Evolutionary conservation across 179 eudicot genomes (phyloP).

Genomic region (Spergularia azorica): DNA sequence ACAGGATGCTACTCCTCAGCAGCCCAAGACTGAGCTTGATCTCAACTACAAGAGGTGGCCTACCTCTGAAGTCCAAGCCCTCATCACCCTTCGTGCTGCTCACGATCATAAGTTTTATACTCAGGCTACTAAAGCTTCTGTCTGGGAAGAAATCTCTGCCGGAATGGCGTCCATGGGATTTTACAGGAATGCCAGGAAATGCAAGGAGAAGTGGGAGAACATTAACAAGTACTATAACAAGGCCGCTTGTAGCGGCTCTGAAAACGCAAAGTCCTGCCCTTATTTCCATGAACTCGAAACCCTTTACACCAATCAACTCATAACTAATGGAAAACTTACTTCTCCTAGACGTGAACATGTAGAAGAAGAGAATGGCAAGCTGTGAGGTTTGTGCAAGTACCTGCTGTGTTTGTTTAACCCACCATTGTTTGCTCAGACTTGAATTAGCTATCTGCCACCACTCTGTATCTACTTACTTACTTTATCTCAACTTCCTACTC

Average conservation of each 20-base stretch:
- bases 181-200: constrained; percentile 41
- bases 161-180: constrained; percentile 50
- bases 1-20: no score
- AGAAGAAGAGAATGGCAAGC: neutral
- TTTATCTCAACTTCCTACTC: neutral
- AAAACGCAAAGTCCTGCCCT: constrained; percentile 39
- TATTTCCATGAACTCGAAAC: constrained; percentile 49
- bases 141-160: constrained; percentile 52
- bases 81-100: constrained; percentile 47
- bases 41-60: constrained; percentile 44
- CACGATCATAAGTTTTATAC: constrained; percentile 42
- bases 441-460: no score
- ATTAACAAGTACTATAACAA: constrained; percentile 44
- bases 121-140: constrained; percentile 31
- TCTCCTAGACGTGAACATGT: neutral
- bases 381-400: neutral
- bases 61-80: constrained; percentile 52
- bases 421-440: no score
- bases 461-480: no score
- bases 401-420: no score
- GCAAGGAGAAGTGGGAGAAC: constrained; percentile 56
- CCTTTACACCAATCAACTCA: constrained; percentile 36
- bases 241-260: constrained; percentile 30
- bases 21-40: constrained; percentile 3
- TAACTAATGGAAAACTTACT: constrained; percentile 17